These are phyloP conservation scores for Vinca minor DNA, from an alignment of 257 asterid genomes.

Conservation along the genomic window DNA sequence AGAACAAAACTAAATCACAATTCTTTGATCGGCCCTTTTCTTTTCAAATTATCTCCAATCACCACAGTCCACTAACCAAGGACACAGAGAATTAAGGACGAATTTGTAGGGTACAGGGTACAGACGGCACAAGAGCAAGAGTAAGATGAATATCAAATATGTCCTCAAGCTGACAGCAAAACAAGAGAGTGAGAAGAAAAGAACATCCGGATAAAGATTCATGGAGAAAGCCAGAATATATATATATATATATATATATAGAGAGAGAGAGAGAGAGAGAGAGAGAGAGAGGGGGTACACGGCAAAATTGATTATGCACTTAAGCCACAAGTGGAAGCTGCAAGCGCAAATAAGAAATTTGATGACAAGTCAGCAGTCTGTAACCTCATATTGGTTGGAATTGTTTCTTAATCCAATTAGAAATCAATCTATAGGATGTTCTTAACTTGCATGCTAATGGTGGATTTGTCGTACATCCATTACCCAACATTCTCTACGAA, in stretches of 20 bases:
- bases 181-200: neutral
- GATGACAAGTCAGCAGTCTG: neutral
- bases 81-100: neutral
- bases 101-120: neutral
- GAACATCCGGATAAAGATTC: neutral
- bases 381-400: neutral
- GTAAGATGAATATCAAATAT: neutral
- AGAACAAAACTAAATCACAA: neutral
- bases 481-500: neutral
- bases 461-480: neutral
- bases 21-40: neutral
- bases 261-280: too few species aligned
- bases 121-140: neutral
- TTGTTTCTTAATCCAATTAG: neutral
- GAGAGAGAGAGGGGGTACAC: too few species aligned
- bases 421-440: neutral
- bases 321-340: neutral
- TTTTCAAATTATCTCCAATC: slow-evolving; percentile 1
- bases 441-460: neutral
- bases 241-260: neutral
- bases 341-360: neutral
- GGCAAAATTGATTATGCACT: neutral
- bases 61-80: neutral
- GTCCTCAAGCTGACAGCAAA: neutral
- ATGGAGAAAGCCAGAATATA: neutral